Conservation (phyloP, 1,284 basidiomycete species). For the Puccinia polysora region DNA sequence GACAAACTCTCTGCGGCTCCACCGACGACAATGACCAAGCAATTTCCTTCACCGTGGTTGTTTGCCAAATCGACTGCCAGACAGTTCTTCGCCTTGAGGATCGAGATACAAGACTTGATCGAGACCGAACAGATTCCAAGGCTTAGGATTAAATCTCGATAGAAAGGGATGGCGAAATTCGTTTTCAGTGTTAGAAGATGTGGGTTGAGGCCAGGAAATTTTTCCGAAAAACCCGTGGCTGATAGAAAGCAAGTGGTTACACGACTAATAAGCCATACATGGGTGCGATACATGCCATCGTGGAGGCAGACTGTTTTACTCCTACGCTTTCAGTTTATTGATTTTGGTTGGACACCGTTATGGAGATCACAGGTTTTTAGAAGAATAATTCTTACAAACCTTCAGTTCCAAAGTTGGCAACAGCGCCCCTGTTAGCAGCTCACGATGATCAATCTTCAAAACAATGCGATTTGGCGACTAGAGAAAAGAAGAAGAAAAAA, state of each 20-base stretch:
- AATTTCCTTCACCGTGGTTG: constrained; percentile 62
- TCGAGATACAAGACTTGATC: constrained; percentile 81
- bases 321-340: too few relatives aligned
- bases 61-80: not conserved
- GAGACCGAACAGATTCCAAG: constrained; percentile 89
- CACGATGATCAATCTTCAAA: constrained; percentile 75
- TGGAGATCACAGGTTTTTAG: too few relatives aligned
- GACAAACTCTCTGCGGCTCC: constrained; percentile 90
- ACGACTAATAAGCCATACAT: too few relatives aligned
- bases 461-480: constrained; percentile 53
- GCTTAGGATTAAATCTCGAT: constrained; percentile 79
- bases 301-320: too few relatives aligned
- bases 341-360: too few relatives aligned
- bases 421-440: constrained; percentile 75
- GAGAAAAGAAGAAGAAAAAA: not conserved
- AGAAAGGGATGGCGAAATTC: constrained; percentile 89
- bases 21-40: constrained; percentile 92
- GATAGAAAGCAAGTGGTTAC: too few relatives aligned
- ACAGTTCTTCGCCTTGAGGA: constrained; percentile 57
- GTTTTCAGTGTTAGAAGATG: constrained; percentile 84
- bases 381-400: too few relatives aligned
- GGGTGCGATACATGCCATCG: too few relatives aligned
- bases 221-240: constrained; percentile 85
- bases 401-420: constrained; percentile 90
- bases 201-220: constrained; percentile 85